phyloP scores from a whole-genome alignment of 192 early-diverging fungal genomes.

The Coemansia sp. region DNA sequence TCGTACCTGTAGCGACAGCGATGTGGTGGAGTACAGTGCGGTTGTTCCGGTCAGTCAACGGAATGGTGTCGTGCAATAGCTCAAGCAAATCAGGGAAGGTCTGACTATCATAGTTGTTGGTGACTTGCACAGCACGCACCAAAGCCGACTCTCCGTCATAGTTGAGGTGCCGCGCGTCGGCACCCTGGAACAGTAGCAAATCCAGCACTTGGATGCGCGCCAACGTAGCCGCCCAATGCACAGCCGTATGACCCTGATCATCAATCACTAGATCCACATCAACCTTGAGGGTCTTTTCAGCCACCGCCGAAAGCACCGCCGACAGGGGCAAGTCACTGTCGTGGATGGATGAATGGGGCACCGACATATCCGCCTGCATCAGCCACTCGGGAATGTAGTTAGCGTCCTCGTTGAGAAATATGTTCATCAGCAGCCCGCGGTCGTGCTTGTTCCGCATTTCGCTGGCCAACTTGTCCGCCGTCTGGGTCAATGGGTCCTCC shows the following conservation, averaged over 20 bases:
- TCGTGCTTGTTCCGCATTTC: slow-evolving; percentile 57
- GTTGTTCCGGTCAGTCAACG: slow-evolving; percentile 71
- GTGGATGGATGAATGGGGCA: background rate
- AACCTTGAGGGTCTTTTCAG: slow-evolving; percentile 42
- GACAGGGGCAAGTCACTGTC: background rate
- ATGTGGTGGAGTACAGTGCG: slow-evolving; percentile 95
- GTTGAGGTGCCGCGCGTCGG: slow-evolving; percentile 70
- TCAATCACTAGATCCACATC: slow-evolving; percentile 88
- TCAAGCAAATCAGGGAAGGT: slow-evolving; percentile 74
- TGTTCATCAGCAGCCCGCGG: slow-evolving; percentile 77
- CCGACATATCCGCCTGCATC: slow-evolving; percentile 6
- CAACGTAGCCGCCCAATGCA: slow-evolving; percentile 96
- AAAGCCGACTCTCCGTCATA: slow-evolving; percentile 84
- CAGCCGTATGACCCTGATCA: slow-evolving; percentile 89
- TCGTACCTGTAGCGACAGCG: slow-evolving; percentile 65
- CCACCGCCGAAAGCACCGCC: background rate
- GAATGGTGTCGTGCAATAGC: slow-evolving; percentile 73
- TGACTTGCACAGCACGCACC: slow-evolving; percentile 83
- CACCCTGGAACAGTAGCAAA: slow-evolving; percentile 74
- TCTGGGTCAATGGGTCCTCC: slow-evolving; percentile 39
- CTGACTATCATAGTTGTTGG: slow-evolving; percentile 83
- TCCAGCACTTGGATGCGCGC: slow-evolving; percentile 74
- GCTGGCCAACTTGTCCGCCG: slow-evolving; percentile 10
- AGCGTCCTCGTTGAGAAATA: slow-evolving; percentile 80
- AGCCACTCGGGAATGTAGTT: slow-evolving; percentile 60